Evolutionary conservation across 257 asterid genomes (phyloP), one percentile per base, ranked within the genome.

Genomic region (Cinchona pubescens): DNA sequence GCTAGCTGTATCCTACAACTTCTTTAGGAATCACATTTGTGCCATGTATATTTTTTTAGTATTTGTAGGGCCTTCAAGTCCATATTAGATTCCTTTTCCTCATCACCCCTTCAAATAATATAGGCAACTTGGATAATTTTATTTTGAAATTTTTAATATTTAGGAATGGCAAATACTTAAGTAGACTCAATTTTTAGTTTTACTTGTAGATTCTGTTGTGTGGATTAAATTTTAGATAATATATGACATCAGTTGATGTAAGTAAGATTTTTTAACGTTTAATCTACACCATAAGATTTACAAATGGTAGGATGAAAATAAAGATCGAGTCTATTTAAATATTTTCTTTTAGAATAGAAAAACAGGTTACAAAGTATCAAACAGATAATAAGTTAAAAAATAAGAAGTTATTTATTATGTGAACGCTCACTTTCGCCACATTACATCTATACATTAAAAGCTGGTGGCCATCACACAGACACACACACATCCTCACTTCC

Each of bases 391-490:
- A n/a, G 32, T 8, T 38, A 59, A n/a, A 60, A 40, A 25, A 15
- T 29, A 32, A 38, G 65, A 64, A 72, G 56, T 56, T 56, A 49
- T 73, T 64, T 27, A n/a, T 74, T 64, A 43, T 71, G 48, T 69
- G 60, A 19, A 62, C 77, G 53, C 76, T 62, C 74, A 72, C 42
- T 38, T 67, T 75, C 72, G 60, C 81, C 80, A 74, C 59, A 69
- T 64, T 75, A 75, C 73, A 66, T 38, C 42, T 38, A 38, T 38
- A 38, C 42, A 38, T 38, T 38, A 38, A 38, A 38, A 38, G 6
- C n/a, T n/a, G 42, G 6, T 38, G 6, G 42, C 6, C 4, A 6
- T 3, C 42, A 6, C 42, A 38, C 42, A 34, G 65, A 55, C 51
- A 69, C 65, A 61, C 45, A 19, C 34, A 2, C 23, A 61, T 27